Evolutionary conservation across 2,329 filamentous ascomycete species (phyloP).

Genomic region (Seiridium unicorne): DNA sequence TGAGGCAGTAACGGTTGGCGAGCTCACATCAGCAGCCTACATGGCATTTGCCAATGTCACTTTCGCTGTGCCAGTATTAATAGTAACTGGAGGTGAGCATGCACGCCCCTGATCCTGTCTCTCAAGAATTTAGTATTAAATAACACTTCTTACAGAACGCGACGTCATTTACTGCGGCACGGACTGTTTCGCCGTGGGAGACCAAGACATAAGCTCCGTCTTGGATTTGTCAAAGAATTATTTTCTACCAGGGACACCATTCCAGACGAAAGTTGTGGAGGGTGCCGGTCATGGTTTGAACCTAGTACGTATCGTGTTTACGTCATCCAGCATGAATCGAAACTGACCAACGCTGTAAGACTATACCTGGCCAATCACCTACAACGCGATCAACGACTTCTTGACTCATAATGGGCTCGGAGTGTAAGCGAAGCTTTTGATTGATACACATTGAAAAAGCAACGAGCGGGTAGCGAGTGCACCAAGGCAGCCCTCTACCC

Average conservation of each 20-base stretch:
- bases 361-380: not conserved
- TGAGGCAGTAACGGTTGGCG: constrained; percentile 57
- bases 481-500: too few species aligned
- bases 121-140: not conserved
- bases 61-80: constrained; percentile 54
- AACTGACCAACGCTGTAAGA: not conserved
- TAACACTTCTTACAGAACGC: constrained; percentile 27
- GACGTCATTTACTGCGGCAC: constrained; percentile 62
- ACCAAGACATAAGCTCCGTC: constrained; percentile 24
- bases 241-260: constrained; percentile 44
- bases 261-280: constrained; percentile 53
- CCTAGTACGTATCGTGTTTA: constrained; percentile 23
- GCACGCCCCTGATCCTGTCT: not conserved
- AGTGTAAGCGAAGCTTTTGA: not conserved
- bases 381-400: not conserved
- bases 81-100: constrained; percentile 54
- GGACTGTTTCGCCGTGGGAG: constrained; percentile 47
- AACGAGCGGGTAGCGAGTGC: too few species aligned
- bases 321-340: not conserved
- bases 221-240: constrained; percentile 32
- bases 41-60: constrained; percentile 29
- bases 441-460: not conserved
- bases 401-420: not conserved
- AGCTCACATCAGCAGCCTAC: constrained; percentile 54
- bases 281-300: constrained; percentile 52